Conservation (phyloP, 208 protist genomes). For the Trypanosoma mega region DNA sequence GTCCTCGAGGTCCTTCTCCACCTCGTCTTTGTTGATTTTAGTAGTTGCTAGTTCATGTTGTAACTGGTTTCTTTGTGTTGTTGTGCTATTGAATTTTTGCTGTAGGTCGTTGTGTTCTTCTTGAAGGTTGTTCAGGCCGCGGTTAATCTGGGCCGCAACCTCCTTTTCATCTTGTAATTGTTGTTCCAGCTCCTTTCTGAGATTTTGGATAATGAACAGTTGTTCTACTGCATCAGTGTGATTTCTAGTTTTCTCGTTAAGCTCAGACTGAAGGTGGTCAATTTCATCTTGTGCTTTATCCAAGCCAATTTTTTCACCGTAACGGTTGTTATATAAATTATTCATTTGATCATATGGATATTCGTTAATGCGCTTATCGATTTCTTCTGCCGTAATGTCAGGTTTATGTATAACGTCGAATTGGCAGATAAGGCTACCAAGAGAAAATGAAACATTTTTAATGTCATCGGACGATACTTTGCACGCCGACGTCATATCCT, state of each 20-base stretch:
- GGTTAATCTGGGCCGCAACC: too few species aligned
- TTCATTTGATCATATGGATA: slow-evolving; percentile 27
- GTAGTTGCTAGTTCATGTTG: slow-evolving; percentile 14
- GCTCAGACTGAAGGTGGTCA: background rate
- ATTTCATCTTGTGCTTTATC: slow-evolving; percentile 29
- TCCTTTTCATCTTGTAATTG: too few species aligned
- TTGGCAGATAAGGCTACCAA: slow-evolving; percentile 28
- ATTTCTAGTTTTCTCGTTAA: background rate
- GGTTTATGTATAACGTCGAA: slow-evolving; percentile 27
- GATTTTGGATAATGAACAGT: background rate
- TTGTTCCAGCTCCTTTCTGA: background rate
- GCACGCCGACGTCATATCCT: slow-evolving; percentile 32
- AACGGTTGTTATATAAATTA: slow-evolving; percentile 20
- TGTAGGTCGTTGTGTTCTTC: background rate
- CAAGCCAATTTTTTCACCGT: slow-evolving; percentile 21
- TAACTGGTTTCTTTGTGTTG: slow-evolving; percentile 24
- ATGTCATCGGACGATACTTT: slow-evolving; percentile 22
- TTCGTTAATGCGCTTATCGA: slow-evolving; percentile 20
- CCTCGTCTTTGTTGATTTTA: background rate
- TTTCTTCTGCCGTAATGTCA: slow-evolving; percentile 7
- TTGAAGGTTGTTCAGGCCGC: background rate
- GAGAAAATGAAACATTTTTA: slow-evolving; percentile 25
- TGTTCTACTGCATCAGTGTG: background rate
- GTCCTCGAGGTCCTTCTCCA: background rate
- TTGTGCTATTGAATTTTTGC: slow-evolving; percentile 3